Evolutionary conservation across 768 basidiomycete genomes (phyloP).

Genomic region (Coprinellus micaceus): DNA sequence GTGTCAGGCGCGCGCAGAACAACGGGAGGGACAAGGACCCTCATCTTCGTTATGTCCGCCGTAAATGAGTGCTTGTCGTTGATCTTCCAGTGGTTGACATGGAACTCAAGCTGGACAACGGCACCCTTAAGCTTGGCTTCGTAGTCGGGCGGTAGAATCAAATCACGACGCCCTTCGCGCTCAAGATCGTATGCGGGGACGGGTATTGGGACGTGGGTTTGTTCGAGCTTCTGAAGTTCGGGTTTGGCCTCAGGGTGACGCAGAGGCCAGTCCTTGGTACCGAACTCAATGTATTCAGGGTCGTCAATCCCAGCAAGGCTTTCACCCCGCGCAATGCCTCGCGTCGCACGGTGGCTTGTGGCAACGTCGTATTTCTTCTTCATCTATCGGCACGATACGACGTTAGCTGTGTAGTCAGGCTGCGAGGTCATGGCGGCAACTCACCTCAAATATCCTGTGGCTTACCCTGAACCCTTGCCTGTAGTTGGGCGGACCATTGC

Average conservation of each 20-base stretch:
- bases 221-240: neutral
- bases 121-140: neutral
- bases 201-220: neutral
- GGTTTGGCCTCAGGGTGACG: neutral
- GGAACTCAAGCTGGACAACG: neutral
- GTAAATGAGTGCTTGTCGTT: neutral
- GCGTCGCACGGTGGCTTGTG: neutral
- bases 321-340: neutral
- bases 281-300: neutral
- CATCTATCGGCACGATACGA: neutral
- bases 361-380: neutral
- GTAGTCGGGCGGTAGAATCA: neutral
- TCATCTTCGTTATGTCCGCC: neutral
- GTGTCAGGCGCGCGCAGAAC: neutral
- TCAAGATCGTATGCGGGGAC: neutral
- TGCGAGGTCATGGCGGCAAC: neutral
- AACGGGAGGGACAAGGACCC: neutral
- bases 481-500: neutral
- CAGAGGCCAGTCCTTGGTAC: neutral
- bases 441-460: neutral
- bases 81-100: neutral
- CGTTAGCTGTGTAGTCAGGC: neutral
- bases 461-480: neutral
- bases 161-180: neutral
- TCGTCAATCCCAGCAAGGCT: neutral